phyloP scores from a whole-genome alignment of 1,139 yeast species.

The Taphrina confusa region DNA sequence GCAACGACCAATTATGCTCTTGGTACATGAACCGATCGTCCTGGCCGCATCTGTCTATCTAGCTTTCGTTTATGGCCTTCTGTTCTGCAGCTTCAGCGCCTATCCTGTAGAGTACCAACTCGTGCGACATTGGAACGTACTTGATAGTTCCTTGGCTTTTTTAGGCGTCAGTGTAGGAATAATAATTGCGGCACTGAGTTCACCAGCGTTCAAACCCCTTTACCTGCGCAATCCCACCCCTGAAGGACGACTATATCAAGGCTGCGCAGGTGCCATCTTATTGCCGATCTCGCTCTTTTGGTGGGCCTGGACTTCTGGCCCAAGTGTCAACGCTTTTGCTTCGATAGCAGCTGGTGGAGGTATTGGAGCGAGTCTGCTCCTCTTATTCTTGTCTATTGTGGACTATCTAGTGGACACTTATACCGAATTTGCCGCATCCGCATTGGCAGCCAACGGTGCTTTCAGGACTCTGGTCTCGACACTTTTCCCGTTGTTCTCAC shows the following conservation, averaged over 20 bases:
- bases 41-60: constrained; percentile 59
- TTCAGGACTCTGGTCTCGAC: constrained; percentile 63
- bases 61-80: constrained; percentile 60
- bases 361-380: constrained; percentile 37
- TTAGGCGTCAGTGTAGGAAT: constrained; percentile 56
- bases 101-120: constrained; percentile 68
- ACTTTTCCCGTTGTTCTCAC: constrained; percentile 65
- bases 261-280: constrained; percentile 23
- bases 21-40: constrained; percentile 63
- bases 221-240: constrained; percentile 51
- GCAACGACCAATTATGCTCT: constrained; percentile 55
- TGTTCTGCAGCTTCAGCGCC: constrained; percentile 76
- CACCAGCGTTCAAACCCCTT: constrained; percentile 44
- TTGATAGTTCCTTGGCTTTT: constrained; percentile 56
- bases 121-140: constrained; percentile 60
- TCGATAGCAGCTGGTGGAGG: constrained; percentile 38
- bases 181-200: constrained; percentile 42
- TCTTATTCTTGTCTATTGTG: constrained; percentile 50
- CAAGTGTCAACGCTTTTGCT: constrained; percentile 38
- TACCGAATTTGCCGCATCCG: constrained; percentile 61
- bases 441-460: constrained; percentile 67
- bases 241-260: constrained; percentile 25
- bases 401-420: constrained; percentile 59
- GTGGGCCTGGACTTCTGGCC: constrained; percentile 40
- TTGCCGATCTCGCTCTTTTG: constrained; percentile 36